Evolutionary conservation across 139 green algal species (phyloP), one percentile per base, ranked within the genome.

Genomic region (Gonium pectorale): DNA sequence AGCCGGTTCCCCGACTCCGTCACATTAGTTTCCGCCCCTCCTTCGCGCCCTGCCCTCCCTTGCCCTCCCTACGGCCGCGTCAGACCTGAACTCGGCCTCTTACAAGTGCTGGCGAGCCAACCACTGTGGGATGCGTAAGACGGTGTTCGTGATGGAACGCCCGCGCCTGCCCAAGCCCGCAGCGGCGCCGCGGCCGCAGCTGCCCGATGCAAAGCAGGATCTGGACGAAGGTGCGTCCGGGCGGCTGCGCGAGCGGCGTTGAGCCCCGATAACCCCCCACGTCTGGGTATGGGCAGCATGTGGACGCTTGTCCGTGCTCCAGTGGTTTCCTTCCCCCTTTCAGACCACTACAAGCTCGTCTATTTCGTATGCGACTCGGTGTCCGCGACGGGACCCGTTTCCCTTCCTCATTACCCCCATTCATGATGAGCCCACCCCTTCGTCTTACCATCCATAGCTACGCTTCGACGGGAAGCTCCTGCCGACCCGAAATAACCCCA

Each of bases 71-170:
- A 13, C 49, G 17, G 13, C 49, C 49, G 13, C 29, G 26, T 2
- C 46, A 79, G 71, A 79, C 71, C 19, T 26, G 19, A 19, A 26
- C 1, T 67, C 5, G 17, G 71, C 21, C 31, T 49, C 40, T 17
- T 79, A 79, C 71, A 29, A 37, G 31, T 79, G 71, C 71, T 67
- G 49, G 46, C 71, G 71, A 2, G 49, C 49, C 15, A 79, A 79
- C 71, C 46, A 79, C 3, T 79, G 71, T 49, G 71, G 71, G 0
- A 33, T 66, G 22, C 7, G 35, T 17, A 21, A 49, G 31, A 79
- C 49, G 31, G 71, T 79, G 29, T 79, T 31, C 31, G 44, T 49
- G n/a, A 31, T 51, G 71, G n/a, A 21, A 19, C n/a, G 41, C 9
- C 19, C 17, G 40, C 17, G 4, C 4, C 13, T 19, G 9, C 21